Conservation (phyloP, 2,329 filamentous ascomycete species). For the Fonsecaea erecta region DNA sequence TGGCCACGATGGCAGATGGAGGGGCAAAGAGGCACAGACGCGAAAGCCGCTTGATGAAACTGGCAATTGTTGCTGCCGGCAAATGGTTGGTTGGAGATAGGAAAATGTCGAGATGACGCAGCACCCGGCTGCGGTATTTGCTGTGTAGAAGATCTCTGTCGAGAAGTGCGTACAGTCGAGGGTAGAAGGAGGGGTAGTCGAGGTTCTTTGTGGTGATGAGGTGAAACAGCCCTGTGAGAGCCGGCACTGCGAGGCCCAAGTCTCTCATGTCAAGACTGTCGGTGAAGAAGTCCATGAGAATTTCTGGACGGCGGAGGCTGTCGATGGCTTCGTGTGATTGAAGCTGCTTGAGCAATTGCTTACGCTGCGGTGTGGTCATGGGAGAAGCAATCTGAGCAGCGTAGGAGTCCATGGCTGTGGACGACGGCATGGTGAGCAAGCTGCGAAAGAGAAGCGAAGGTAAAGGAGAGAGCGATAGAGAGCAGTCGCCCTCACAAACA, state of each 20-base stretch:
- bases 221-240: slow-evolving; percentile 91
- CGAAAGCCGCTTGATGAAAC: slow-evolving; percentile 92
- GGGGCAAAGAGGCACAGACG: slow-evolving; percentile 85
- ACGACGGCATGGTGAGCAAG: slow-evolving; percentile 27
- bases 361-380: slow-evolving; percentile 74
- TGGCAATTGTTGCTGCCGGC: slow-evolving; percentile 85
- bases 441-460: not conserved
- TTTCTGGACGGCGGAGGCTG: slow-evolving; percentile 76
- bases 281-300: slow-evolving; percentile 95
- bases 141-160: slow-evolving; percentile 87
- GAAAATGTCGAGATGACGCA: slow-evolving; percentile 89
- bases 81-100: slow-evolving; percentile 83
- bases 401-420: slow-evolving; percentile 34
- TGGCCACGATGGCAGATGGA: slow-evolving; percentile 83
- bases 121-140: slow-evolving; percentile 90
- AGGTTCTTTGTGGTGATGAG: slow-evolving; percentile 92
- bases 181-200: slow-evolving; percentile 93
- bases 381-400: slow-evolving; percentile 39
- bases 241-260: slow-evolving; percentile 76
- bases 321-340: slow-evolving; percentile 56
- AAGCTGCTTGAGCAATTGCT: slow-evolving; percentile 67
- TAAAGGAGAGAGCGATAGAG: slow-evolving; percentile 18
- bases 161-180: slow-evolving; percentile 89
- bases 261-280: slow-evolving; percentile 88
- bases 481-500: slow-evolving; percentile 24